Evolutionary conservation across 1,284 basidiomycete species (phyloP).

Genomic region (Ceratobasidium sp.): DNA sequence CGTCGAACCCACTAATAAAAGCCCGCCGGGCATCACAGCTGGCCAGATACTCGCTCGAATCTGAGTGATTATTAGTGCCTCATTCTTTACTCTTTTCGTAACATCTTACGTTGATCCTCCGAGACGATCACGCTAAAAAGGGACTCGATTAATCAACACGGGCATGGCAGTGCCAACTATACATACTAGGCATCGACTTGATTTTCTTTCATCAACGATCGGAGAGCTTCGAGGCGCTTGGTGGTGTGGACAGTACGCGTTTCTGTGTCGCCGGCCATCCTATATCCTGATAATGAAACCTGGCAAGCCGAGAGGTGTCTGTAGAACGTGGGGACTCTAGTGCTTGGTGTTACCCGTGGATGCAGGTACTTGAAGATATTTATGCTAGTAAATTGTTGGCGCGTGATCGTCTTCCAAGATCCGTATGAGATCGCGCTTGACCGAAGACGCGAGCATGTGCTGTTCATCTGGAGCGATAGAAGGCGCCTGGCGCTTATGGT

Average conservation of each 20-base stretch:
- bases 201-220: slow-evolving; percentile 69
- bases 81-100: neutral
- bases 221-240: slow-evolving; percentile 62
- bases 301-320: neutral
- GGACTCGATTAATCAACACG: neutral
- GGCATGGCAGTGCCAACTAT: neutral
- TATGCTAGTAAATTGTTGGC: neutral
- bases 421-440: neutral
- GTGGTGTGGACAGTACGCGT: slow-evolving; percentile 56
- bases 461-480: neutral
- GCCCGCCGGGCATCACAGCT: slow-evolving; percentile 82
- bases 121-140: slow-evolving; percentile 71
- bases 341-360: no score
- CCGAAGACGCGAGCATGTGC: slow-evolving; percentile 14
- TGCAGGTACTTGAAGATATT: neutral
- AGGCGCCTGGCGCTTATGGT: neutral
- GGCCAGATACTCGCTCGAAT: slow-evolving; percentile 90
- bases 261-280: slow-evolving; percentile 21
- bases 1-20: slow-evolving; percentile 91
- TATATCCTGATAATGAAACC: neutral
- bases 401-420: slow-evolving; percentile 13
- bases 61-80: slow-evolving; percentile 52
- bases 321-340: no score
- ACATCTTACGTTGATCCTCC: slow-evolving; percentile 82
- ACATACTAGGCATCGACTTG: slow-evolving; percentile 66